Evolutionary conservation across 345 rosid species (phyloP).

Genomic region (Bruguiera sexangula): DNA sequence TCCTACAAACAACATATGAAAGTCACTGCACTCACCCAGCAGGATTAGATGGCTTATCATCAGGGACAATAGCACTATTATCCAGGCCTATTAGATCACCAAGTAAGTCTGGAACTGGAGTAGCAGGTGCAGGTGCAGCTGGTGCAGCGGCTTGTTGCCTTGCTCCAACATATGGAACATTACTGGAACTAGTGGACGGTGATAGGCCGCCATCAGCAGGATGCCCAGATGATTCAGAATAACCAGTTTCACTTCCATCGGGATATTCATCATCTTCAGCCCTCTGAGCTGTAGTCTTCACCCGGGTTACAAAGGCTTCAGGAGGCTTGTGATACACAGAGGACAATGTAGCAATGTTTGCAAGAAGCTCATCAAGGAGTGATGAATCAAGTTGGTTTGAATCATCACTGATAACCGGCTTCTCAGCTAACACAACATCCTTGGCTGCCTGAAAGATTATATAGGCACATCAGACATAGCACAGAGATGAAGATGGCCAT

Average conservation of each 20-base stretch:
- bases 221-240: constrained; percentile 63
- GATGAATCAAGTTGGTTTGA: constrained; percentile 92
- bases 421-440: constrained; percentile 98
- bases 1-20: background rate
- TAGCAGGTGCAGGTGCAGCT: constrained; percentile 40
- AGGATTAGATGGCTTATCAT: constrained; percentile 64
- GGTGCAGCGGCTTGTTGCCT: constrained; percentile 61
- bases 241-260: constrained; percentile 78
- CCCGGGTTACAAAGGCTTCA: constrained; percentile 89
- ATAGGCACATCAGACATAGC: constrained; percentile 8
- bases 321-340: constrained; percentile 99
- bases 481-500: background rate
- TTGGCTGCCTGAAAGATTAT: constrained; percentile 77
- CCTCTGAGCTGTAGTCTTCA: constrained; percentile 69
- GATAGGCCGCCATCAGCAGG: constrained; percentile 57
- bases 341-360: constrained; percentile 93
- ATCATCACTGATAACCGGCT: constrained; percentile 96
- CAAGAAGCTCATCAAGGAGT: constrained; percentile 95
- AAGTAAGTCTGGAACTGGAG: constrained; percentile 86
- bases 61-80: constrained; percentile 76
- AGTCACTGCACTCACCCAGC: constrained; percentile 53
- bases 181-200: constrained; percentile 56
- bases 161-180: constrained; percentile 49
- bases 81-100: constrained; percentile 89
- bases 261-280: constrained; percentile 95